Base-by-base conservation (phyloP, 768 basidiomycete genomes). In the Mycena belliarum region DNA sequence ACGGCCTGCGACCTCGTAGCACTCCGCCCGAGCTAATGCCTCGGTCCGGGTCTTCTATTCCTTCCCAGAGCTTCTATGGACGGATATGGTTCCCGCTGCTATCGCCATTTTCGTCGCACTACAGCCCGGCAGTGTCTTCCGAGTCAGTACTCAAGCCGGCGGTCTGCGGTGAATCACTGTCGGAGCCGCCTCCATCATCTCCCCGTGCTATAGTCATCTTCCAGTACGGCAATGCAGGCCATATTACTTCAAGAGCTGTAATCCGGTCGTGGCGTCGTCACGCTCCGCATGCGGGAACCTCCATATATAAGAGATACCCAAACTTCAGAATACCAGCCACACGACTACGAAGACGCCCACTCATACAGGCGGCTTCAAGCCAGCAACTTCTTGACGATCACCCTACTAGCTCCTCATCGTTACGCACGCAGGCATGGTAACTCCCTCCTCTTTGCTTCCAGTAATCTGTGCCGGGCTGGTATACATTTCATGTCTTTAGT, bases 191-290 rank as follows among this genome's bases (percentile, higher is more conserved):
- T 32, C 11, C 45, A 44, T 57, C 56, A 57, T 49, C 56, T 51
- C 28, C 48, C 42, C 18, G 23, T 16, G 32, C 10, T 37, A 21
- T 41, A 57, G 57, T 58, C 55, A 57, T 46, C n/a, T 52, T 52
- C 43, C 18, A 37, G 49, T 51, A 52, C 50, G 57, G 50, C 57
- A 58, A 37, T 58, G 57, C n/a, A n/a, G n/a, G n/a, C 51, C 26
- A 44, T 51, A 48, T 47, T 38, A 48, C 12, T 14, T 33, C 33
- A 18, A 38, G 46, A 40, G 57, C 57, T 58, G 57, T 58, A 58
- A 6, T 12, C 12, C 12, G 29, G 29, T 32, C 7, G 29, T 32
- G 29, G 29, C 29, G 29, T n/a, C n/a, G n/a, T 32, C 29, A 32
- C 29, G 29, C 29, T 32, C 29, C 29, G 29, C 29, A 32, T 58